Conservation (phyloP, 2,329 filamentous ascomycete species). For the Aspergillus sp. region DNA sequence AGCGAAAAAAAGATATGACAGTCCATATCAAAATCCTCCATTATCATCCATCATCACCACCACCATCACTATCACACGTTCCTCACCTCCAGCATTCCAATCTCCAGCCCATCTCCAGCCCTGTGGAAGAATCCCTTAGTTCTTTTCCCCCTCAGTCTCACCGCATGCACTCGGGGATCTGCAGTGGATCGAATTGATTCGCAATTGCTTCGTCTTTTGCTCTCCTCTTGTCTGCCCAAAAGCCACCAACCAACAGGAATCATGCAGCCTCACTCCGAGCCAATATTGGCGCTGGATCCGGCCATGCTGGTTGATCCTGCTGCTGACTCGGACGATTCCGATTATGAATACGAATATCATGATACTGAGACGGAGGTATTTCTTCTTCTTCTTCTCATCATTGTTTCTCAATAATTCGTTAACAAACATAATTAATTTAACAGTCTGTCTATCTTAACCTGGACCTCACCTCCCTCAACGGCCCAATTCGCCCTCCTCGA, state of each 20-base stretch:
- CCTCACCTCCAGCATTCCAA: too few species aligned
- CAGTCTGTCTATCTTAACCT: conserved; percentile 58
- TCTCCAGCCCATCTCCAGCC: too few species aligned
- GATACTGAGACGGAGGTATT: conserved; percentile 48
- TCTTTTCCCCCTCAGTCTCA: not conserved
- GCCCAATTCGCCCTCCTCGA: conserved; percentile 30
- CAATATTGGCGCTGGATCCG: conserved; percentile 14
- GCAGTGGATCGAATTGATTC: not conserved
- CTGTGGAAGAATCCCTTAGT: not conserved
- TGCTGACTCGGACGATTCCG: conserved; percentile 38
- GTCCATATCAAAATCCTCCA: too few species aligned
- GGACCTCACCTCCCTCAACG: conserved; percentile 48
- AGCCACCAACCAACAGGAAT: conserved; percentile 1
- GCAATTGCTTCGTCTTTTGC: not conserved
- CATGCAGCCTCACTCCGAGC: too few species aligned
- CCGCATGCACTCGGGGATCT: not conserved
- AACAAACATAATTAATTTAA: conserved; percentile 1
- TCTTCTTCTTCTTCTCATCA: not conserved
- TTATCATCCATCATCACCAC: too few species aligned
- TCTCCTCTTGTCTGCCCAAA: not conserved
- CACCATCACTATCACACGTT: too few species aligned
- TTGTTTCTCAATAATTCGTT: conserved; percentile 4
- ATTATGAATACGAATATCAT: conserved; percentile 61
- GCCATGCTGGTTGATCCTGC: conserved; percentile 17
- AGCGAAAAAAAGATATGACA: too few species aligned